Evolutionary conservation across 2,329 filamentous ascomycete genomes (phyloP).

Genomic region (Pyricularia pennisetigena): DNA sequence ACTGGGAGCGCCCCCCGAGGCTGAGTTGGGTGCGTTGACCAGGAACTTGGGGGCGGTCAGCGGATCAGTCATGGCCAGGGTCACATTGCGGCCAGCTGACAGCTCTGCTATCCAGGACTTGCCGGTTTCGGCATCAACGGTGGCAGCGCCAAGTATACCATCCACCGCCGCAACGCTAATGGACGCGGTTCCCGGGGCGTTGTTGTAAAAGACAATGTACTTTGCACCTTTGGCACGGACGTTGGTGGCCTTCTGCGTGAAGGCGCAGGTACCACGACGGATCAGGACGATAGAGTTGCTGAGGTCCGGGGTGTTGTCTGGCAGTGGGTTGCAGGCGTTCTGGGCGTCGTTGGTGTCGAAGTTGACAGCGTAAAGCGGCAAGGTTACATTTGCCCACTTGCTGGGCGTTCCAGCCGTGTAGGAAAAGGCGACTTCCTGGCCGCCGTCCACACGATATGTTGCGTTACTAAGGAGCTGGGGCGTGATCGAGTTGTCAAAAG

Average conservation of each 20-base stretch:
- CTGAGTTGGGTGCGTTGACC: slow-evolving; percentile 25
- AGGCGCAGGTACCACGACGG: slow-evolving; percentile 44
- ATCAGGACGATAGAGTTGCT: slow-evolving; percentile 48
- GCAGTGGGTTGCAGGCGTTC: slow-evolving; percentile 42
- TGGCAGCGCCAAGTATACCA: slow-evolving; percentile 26
- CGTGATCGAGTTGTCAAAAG: slow-evolving; percentile 35
- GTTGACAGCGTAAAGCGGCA: slow-evolving; percentile 39
- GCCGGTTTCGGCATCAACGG: slow-evolving; percentile 31
- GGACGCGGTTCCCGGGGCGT: slow-evolving; percentile 31
- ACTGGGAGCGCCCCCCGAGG: slow-evolving; percentile 33
- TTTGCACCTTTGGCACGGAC: slow-evolving; percentile 44
- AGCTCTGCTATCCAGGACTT: slow-evolving; percentile 32
- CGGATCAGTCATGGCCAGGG: slow-evolving; percentile 32
- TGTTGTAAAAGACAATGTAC: slow-evolving; percentile 56
- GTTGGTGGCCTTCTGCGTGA: slow-evolving; percentile 42
- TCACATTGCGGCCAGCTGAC: slow-evolving; percentile 30
- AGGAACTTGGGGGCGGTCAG: slow-evolving; percentile 23
- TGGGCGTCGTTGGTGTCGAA: slow-evolving; percentile 35
- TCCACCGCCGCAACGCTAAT: slow-evolving; percentile 22
- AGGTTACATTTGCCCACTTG: slow-evolving; percentile 32
- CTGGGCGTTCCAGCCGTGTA: slow-evolving; percentile 30
- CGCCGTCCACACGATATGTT: slow-evolving; percentile 28
- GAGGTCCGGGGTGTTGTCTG: slow-evolving; percentile 40
- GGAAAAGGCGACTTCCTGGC: slow-evolving; percentile 26
- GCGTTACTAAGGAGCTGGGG: slow-evolving; percentile 31